Percentiles rank a stretch among this genome's conserved stretches.
Conservation (phyloP, 495 filamentous ascomycete genomes). For the Evernia prunastri region DNA sequence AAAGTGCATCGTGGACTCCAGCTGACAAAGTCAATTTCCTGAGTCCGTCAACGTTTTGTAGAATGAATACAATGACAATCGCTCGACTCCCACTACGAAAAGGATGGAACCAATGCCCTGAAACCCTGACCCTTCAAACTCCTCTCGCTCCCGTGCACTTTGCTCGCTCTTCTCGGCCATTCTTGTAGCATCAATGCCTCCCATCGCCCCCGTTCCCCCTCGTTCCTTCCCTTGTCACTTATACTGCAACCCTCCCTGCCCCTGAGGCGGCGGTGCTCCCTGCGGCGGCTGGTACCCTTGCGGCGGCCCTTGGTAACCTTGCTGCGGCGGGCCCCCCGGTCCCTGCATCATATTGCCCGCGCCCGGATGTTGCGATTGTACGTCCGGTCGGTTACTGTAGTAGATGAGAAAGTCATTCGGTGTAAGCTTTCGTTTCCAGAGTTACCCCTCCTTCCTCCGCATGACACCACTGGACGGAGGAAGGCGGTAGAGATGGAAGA, state of each 20-base stretch:
- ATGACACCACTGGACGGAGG: no score
- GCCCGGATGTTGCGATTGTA: constrained; percentile 26
- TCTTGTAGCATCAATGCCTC: neutral
- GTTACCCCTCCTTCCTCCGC: no score
- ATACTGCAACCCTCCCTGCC: constrained; percentile 17
- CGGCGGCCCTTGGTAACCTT: constrained; percentile 12
- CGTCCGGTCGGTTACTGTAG: constrained; percentile 25
- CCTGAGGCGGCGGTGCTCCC: constrained; percentile 18
- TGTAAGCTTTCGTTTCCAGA: no score
- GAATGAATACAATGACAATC: neutral
- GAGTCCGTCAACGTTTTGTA: neutral
- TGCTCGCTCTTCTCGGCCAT: neutral
- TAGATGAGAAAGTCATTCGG: neutral
- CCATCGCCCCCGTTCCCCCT: neutral
- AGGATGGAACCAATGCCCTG: neutral
- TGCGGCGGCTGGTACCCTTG: constrained; percentile 17
- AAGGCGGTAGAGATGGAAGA: neutral
- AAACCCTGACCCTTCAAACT: neutral
- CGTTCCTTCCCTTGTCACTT: constrained; percentile 9
- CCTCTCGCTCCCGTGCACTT: neutral
- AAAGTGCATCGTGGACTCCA: no score
- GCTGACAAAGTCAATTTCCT: neutral
- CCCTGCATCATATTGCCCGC: constrained; percentile 15
- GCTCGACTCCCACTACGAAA: neutral
- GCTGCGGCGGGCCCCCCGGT: constrained; percentile 10